phyloP scores from a whole-genome alignment of 2,329 filamentous ascomycete species.

The Elsinoe necatrix region DNA sequence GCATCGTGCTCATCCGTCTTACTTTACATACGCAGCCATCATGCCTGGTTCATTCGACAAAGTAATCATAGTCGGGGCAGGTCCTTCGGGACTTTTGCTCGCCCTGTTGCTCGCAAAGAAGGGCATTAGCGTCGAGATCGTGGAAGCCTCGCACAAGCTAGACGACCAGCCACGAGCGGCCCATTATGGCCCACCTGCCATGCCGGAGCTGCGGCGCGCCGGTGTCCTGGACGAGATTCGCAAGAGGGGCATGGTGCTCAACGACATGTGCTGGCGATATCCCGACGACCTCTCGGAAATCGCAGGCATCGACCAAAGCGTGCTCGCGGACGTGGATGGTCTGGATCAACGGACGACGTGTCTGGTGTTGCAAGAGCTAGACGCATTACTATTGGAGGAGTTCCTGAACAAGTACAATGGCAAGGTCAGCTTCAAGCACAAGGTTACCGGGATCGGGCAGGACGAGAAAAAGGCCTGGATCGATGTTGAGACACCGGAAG shows the following conservation, averaged over 20 bases:
- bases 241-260: constrained; percentile 20
- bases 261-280: constrained; percentile 25
- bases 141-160: constrained; percentile 26
- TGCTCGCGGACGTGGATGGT: constrained; percentile 23
- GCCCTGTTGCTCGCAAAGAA: constrained; percentile 33
- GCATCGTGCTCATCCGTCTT: neutral
- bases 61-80: constrained; percentile 34
- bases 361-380: constrained; percentile 25
- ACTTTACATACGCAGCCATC: neutral
- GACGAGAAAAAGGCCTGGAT: constrained; percentile 25
- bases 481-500: constrained; percentile 22
- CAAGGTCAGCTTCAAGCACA: constrained; percentile 24
- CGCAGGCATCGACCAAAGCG: constrained; percentile 23
- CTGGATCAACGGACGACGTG: constrained; percentile 17
- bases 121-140: constrained; percentile 27
- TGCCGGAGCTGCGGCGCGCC: constrained; percentile 32
- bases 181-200: constrained; percentile 35
- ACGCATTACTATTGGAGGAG: constrained; percentile 22
- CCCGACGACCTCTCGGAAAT: constrained; percentile 23
- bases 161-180: constrained; percentile 34
- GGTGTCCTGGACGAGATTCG: constrained; percentile 32
- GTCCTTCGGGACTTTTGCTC: constrained; percentile 35
- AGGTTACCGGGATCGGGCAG: constrained; percentile 22
- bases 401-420: constrained; percentile 18
- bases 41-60: constrained; percentile 14